Percentiles rank a stretch among this genome's conserved stretches.
Evolutionary conservation across 2,329 filamentous ascomycete species (phyloP).

Genomic region (Microdochium bolleyi): DNA sequence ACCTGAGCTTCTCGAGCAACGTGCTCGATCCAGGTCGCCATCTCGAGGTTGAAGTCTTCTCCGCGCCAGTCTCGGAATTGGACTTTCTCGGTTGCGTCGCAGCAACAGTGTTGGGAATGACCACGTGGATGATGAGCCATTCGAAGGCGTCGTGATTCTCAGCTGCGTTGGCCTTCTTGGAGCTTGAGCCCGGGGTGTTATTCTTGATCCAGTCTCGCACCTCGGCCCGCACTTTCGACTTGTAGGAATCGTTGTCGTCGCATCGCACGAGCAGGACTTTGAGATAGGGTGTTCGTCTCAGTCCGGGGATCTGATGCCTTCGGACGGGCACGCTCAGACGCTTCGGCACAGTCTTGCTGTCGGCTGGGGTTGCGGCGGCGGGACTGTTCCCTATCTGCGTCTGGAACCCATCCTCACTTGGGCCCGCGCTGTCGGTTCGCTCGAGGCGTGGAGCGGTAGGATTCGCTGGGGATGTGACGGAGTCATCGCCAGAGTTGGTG

Average conservation of each 20-base stretch:
- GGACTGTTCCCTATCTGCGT: constrained; percentile 34
- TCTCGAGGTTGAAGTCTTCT: constrained; percentile 57
- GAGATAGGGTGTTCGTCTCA: constrained; percentile 87
- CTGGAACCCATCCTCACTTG: constrained; percentile 51
- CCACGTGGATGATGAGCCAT: constrained; percentile 89
- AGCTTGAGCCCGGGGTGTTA: constrained; percentile 53
- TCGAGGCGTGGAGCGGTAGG: constrained; percentile 9
- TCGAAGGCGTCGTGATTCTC: constrained; percentile 96
- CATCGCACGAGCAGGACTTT: constrained; percentile 86
- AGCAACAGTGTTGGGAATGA: constrained; percentile 76
- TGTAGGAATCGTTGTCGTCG: constrained; percentile 94
- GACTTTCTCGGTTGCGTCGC: constrained; percentile 65
- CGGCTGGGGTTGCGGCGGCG: constrained; percentile 30
- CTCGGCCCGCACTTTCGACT: constrained; percentile 65
- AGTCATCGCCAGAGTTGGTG: constrained; percentile 29
- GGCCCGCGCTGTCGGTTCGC: constrained; percentile 2
- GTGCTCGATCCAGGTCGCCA: constrained; percentile 77
- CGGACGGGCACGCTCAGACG: constrained; percentile 41
- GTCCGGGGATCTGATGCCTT: constrained; percentile 88
- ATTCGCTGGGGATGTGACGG: constrained; percentile 13
- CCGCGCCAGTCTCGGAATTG: constrained; percentile 46
- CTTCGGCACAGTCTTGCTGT: constrained; percentile 20
- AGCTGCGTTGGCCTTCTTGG: constrained; percentile 56
- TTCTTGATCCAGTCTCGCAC: constrained; percentile 88
- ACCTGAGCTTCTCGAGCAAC: constrained; percentile 79